Evolutionary conservation across 805 yeast genomes (phyloP).

Genomic region (Kodamaea kaohsiungensis): DNA sequence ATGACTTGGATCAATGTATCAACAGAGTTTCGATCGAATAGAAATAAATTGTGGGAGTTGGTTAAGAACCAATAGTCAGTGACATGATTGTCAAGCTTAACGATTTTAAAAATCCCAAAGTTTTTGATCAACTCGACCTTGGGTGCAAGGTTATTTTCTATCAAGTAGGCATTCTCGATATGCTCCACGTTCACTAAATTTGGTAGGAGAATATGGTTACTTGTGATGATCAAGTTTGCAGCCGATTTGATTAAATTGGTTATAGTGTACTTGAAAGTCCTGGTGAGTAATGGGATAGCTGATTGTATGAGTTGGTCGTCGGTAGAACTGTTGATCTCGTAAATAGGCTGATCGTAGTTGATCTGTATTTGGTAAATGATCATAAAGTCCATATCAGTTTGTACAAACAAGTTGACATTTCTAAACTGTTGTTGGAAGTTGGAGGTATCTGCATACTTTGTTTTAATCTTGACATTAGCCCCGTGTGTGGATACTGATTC

Average conservation of each 20-base stretch:
- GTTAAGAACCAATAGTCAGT: slow-evolving; percentile 37
- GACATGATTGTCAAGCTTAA: slow-evolving; percentile 36
- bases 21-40: slow-evolving; percentile 23
- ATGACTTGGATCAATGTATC: slow-evolving; percentile 31
- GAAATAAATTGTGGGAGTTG: slow-evolving; percentile 39
- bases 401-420: slow-evolving; percentile 38
- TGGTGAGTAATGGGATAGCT: slow-evolving; percentile 33
- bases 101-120: slow-evolving; percentile 25
- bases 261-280: slow-evolving; percentile 27
- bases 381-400: slow-evolving; percentile 40
- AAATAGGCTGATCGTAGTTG: slow-evolving; percentile 32
- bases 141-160: slow-evolving; percentile 6
- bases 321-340: slow-evolving; percentile 29
- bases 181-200: slow-evolving; percentile 29
- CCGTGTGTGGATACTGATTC: slow-evolving; percentile 51
- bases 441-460: slow-evolving; percentile 40
- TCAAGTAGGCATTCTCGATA: slow-evolving; percentile 21
- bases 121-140: slow-evolving; percentile 4
- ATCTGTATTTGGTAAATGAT: slow-evolving; percentile 42
- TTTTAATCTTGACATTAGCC: slow-evolving; percentile 38
- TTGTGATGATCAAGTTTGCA: slow-evolving; percentile 24
- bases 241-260: slow-evolving; percentile 32
- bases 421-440: slow-evolving; percentile 25
- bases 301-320: slow-evolving; percentile 35
- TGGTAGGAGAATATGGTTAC: slow-evolving; percentile 3